These are phyloP conservation scores for Globisporangium emineosum DNA, from an alignment of 352 stramenopile genomes.

Conservation along the genomic window DNA sequence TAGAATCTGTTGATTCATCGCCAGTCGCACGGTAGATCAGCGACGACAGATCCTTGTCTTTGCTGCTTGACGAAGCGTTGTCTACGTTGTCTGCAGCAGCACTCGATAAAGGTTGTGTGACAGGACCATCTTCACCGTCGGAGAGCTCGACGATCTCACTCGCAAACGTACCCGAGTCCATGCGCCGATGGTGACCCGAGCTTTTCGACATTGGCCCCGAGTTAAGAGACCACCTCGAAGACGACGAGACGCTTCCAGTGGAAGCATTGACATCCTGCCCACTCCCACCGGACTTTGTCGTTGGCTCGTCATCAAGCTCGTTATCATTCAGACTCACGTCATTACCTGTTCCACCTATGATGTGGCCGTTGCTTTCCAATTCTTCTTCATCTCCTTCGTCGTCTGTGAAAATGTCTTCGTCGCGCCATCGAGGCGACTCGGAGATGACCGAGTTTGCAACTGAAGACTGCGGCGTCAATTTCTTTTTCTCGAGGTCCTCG, in stretches of 20 bases:
- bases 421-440: constrained; percentile 26
- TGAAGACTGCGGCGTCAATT: not conserved
- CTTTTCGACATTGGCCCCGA: not conserved
- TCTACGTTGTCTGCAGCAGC: not conserved
- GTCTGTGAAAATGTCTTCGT: constrained; percentile 31
- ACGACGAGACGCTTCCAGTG: constrained; percentile 2
- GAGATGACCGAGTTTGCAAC: constrained; percentile 5
- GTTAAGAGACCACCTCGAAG: not conserved
- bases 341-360: not conserved
- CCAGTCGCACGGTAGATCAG: constrained; percentile 28
- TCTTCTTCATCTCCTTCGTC: constrained; percentile 19
- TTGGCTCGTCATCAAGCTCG: not conserved
- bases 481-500: constrained; percentile 7
- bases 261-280: not conserved
- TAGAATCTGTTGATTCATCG: constrained; percentile 4
- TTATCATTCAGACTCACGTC: not conserved
- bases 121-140: constrained; percentile 15
- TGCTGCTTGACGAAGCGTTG: constrained; percentile 8
- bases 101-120: not conserved
- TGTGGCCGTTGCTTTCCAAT: not conserved
- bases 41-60: constrained; percentile 30
- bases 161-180: constrained; percentile 15
- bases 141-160: constrained; percentile 25
- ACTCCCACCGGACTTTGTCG: not conserved
- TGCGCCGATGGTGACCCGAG: constrained; percentile 1